Conservation (phyloP, 192 early-diverging fungal species). For the Backusella australiensis region DNA sequence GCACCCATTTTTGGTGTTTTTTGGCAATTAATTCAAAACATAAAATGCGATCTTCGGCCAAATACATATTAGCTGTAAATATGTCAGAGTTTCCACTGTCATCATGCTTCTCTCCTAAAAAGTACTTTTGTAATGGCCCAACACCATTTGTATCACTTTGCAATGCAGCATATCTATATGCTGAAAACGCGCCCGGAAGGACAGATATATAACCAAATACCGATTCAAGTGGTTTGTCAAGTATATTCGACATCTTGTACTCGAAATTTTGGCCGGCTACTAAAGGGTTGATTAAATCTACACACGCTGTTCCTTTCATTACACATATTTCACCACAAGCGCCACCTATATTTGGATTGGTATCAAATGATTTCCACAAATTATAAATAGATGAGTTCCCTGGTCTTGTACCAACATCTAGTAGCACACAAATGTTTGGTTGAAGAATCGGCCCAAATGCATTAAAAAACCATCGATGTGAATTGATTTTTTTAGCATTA, state of each 20-base stretch:
- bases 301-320: slow-evolving; percentile 68
- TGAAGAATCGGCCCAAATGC: slow-evolving; percentile 79
- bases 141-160: slow-evolving; percentile 58
- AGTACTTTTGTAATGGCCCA: slow-evolving; percentile 76
- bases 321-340: slow-evolving; percentile 95
- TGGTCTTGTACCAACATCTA: slow-evolving; percentile 94
- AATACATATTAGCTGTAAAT: slow-evolving; percentile 91
- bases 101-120: slow-evolving; percentile 89
- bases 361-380: slow-evolving; percentile 91
- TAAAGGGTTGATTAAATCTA: slow-evolving; percentile 77
- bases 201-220: slow-evolving; percentile 97
- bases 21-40: slow-evolving; percentile 95
- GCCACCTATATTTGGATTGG: slow-evolving; percentile 77
- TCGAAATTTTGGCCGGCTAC: slow-evolving; percentile 97
- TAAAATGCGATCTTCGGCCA: slow-evolving; percentile 90
- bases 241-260: slow-evolving; percentile 98
- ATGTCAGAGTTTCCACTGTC: slow-evolving; percentile 54
- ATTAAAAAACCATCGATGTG: slow-evolving; percentile 97
- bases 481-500: slow-evolving; percentile 94
- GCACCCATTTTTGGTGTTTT: slow-evolving; percentile 68
- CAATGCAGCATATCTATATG: slow-evolving; percentile 87
- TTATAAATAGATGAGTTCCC: slow-evolving; percentile 82
- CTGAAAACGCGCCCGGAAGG: slow-evolving; percentile 94
- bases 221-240: slow-evolving; percentile 95
- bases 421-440: slow-evolving; percentile 87